Conservation (phyloP, 1,284 basidiomycete genomes). For the Vanrija sp. region DNA sequence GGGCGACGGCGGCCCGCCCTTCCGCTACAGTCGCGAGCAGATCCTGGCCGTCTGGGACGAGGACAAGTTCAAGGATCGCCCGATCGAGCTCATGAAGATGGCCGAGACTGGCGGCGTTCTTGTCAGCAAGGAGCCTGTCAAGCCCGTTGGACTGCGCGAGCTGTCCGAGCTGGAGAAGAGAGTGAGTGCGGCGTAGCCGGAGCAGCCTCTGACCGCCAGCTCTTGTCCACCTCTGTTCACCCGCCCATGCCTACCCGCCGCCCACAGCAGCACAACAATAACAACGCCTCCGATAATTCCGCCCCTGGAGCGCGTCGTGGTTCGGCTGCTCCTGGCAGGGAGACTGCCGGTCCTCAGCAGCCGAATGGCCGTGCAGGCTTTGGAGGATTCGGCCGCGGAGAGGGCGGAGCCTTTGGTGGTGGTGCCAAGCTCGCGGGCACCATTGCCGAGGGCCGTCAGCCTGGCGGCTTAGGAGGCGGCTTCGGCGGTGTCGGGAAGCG, state of each 20-base stretch:
- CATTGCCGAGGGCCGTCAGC: constrained; percentile 25
- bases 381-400: constrained; percentile 40
- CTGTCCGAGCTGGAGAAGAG: constrained; percentile 80
- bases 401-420: constrained; percentile 39
- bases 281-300: constrained; percentile 1
- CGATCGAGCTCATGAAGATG: constrained; percentile 62
- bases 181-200: constrained; percentile 54
- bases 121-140: constrained; percentile 66
- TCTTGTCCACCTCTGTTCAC: constrained; percentile 37
- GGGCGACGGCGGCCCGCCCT: constrained; percentile 54
- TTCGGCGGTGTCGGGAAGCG: constrained; percentile 41
- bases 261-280: constrained; percentile 8
- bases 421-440: constrained; percentile 33
- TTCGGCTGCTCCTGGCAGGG: constrained; percentile 1
- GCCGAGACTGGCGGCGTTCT: constrained; percentile 74
- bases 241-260: constrained; percentile 33
- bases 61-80: constrained; percentile 65
- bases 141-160: constrained; percentile 73
- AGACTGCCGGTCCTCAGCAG: constrained; percentile 12
- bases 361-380: constrained; percentile 28
- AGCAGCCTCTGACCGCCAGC: constrained; percentile 11
- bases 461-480: constrained; percentile 40
- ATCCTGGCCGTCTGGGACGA: constrained; percentile 79
- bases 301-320: constrained; percentile 3
- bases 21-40: constrained; percentile 80